Evolutionary conservation across 2,329 filamentous ascomycete genomes (phyloP).

Genomic region (Phialemonium atrogriseum): DNA sequence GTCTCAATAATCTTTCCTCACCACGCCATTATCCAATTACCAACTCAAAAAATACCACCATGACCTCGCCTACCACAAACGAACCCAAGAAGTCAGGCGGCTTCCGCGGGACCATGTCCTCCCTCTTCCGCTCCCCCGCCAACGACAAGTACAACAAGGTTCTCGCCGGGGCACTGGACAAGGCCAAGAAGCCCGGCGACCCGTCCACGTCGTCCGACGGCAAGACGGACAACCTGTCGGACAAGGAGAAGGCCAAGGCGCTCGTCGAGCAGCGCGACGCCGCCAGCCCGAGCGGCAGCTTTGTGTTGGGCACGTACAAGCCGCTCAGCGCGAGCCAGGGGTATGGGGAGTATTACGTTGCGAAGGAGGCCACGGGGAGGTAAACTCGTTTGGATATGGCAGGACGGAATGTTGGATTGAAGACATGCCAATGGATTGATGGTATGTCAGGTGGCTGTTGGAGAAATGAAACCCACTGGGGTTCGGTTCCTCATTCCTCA

Average conservation of each 20-base stretch:
- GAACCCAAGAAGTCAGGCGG: too few species aligned
- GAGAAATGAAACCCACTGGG: too few species aligned
- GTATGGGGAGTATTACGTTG: slow-evolving; percentile 1
- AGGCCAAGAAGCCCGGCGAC: not conserved
- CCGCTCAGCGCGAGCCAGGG: not conserved
- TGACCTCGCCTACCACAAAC: too few species aligned
- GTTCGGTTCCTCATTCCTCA: too few species aligned
- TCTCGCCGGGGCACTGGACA: not conserved
- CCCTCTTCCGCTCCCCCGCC: slow-evolving; percentile 1
- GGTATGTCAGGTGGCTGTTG: too few species aligned
- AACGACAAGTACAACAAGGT: not conserved
- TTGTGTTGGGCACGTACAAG: slow-evolving; percentile 1
- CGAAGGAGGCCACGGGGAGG: slow-evolving; percentile 1
- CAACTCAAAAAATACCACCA: too few species aligned
- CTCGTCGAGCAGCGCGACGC: slow-evolving; percentile 1
- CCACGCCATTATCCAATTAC: too few species aligned
- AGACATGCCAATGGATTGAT: too few species aligned
- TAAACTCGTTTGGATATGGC: too few species aligned
- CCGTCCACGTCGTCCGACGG: not conserved
- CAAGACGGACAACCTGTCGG: not conserved
- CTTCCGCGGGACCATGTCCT: too few species aligned
- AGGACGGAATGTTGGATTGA: too few species aligned
- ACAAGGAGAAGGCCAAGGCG: not conserved
- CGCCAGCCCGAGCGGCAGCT: not conserved
- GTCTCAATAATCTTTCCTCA: too few species aligned